Evolutionary conservation across 179 eudicot genomes (phyloP), one percentile per base, ranked within the genome.

Genomic region (Heliamphora pulchella): DNA sequence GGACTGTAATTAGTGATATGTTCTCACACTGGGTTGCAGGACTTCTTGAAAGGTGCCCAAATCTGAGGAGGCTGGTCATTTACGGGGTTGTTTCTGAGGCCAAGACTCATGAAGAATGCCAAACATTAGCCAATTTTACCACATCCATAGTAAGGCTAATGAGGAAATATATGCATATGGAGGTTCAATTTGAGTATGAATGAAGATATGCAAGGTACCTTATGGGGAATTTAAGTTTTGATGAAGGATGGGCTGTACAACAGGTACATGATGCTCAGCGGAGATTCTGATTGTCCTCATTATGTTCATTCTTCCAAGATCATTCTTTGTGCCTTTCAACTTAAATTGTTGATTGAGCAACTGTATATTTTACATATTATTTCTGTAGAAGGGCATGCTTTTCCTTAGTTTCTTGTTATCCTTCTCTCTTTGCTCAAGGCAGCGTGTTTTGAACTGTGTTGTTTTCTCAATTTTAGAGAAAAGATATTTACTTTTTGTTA

Each of bases 111-210:
- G 96, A 90, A 83, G 95, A 95, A 65, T 95, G 97, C 73, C 85
- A 86, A 80, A 85, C 81, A 73, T 73, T 95, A 83, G 98, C 98
- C 69, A 86, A 85, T 71, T 92, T 95, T 75, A 91, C 97, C 65
- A 88, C 97, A 55, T 91, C 90, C 46, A 87, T 95, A 78, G 96
- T 95, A 55, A 87, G 84, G 81, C 87, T 93, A 47, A 91, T 95
- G 98, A 87, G 98, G 82, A 88, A 83, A 81, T 90, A 90, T 84
- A 73, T 88, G 78, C 88, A 92, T 20, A 88, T 95, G 67, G 94
- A 93, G 80, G 91, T 93, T 84, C 89, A 86, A 31, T 93, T 95
- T 83, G 93, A 86, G 62, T 95, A 91, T 82, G 95, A 95, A 86
- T 95, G 81, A 68, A 15, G 75, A 68, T 68, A 22, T 50, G 64